A percentile compares a stretch with the other conserved stretches of the same genome.
These are phyloP conservation scores for Capsicum chinense DNA, from an alignment of 257 asterid species.

Conservation along the genomic window DNA sequence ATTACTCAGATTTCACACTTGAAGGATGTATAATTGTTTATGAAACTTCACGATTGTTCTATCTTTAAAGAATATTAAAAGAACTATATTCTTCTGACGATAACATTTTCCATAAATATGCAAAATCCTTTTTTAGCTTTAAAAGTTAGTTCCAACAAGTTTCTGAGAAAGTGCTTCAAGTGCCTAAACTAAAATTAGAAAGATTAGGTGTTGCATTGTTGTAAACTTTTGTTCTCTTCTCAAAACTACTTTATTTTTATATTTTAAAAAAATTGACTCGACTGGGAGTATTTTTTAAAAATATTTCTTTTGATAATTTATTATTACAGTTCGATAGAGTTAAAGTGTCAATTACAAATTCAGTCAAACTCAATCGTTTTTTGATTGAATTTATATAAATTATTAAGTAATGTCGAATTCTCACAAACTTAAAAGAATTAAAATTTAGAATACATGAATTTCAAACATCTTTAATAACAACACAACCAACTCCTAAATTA, in stretches of 20 bases:
- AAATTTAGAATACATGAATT: too few relatives aligned
- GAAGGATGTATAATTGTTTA: background rate
- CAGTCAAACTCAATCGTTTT: too few relatives aligned
- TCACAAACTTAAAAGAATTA: too few relatives aligned
- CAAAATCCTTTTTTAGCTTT: background rate
- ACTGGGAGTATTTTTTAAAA: background rate
- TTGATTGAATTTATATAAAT: too few relatives aligned
- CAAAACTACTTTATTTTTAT: background rate
- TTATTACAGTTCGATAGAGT: background rate
- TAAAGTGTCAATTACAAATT: too few relatives aligned
- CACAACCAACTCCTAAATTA: background rate
- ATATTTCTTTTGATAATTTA: too few relatives aligned
- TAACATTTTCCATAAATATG: constrained; percentile 6
- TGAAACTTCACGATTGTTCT: background rate
- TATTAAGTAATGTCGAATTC: too few relatives aligned
- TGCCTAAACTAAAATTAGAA: background rate
- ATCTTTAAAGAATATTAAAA: background rate
- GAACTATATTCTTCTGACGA: background rate
- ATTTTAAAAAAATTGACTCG: background rate
- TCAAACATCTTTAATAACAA: too few relatives aligned
- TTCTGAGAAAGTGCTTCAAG: background rate
- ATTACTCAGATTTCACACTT: too few relatives aligned
- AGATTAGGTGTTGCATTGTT: background rate
- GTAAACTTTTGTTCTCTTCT: constrained; percentile 1
- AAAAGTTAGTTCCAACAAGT: background rate